Base-by-base conservation (phyloP, 2,329 filamentous ascomycete genomes). In the Neofusicoccum umdonicola region DNA sequence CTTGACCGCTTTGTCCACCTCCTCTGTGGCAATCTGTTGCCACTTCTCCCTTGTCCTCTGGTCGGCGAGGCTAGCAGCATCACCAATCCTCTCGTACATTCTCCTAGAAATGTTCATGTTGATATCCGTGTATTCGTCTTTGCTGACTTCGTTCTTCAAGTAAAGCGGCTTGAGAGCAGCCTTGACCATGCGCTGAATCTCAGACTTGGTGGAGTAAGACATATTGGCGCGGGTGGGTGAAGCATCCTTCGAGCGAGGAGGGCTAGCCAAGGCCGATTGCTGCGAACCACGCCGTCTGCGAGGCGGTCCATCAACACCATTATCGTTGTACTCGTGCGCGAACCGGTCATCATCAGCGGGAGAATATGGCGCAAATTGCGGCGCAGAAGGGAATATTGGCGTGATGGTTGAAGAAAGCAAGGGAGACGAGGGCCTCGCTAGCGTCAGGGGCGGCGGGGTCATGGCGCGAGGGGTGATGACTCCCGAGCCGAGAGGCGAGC, bases 61-160 rank as follows among this genome's bases (percentile, higher is more conserved):
- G 71, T 90, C 86, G 4, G 78, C 73, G 35, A 95, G 83, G 22
- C 77, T 79, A 60, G 77, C 76, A 65, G 73, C 73, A 66, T 82
- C 82, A 4, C 83, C 83, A 31, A 87, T 83, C 52, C 81, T 80
- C 37, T 88, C 92, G 78, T 99, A 99, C 65, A 99, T 82, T 79
- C 90, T 91, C 65, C 92, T 89, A 47, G 92, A 97, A 39, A 98
- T 88, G 66, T 90, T 89, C 67, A 93, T 89, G 74, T 98, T 98
- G 78, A 98, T 97, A 64, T 88, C 87, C 2, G 92, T 94, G 76
- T 96, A 99, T 77, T 97, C 90, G 66, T 97, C 91, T 69, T 93
- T 91, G 17, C 89, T 92, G 67, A 98, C 85, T 67, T 89, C 86
- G 70, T 90, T 89, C 47, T 89, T 89, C 67, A 88, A 86, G 82